Conservation (phyloP, 176 grass and related monocot species). For the Themeda triandra region DNA sequence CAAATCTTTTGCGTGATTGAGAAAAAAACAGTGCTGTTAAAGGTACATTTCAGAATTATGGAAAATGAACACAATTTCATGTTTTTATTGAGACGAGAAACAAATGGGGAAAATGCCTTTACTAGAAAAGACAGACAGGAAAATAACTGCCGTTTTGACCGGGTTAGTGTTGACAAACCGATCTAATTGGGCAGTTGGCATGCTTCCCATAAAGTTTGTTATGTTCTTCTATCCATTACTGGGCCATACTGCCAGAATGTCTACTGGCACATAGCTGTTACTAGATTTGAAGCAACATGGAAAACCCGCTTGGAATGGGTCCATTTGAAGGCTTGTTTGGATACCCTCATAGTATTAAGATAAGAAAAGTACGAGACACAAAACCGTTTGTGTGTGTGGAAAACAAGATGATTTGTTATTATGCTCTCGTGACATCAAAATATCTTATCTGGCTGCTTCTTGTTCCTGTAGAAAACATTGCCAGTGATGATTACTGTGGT, state of each 20-base stretch:
- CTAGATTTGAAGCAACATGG: not conserved
- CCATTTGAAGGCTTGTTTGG: not conserved
- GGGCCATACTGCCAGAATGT: not conserved
- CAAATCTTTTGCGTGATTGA: too few relatives aligned
- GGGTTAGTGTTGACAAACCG: not conserved
- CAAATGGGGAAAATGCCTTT: not conserved
- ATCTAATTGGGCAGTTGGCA: not conserved
- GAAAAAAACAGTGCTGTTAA: not conserved
- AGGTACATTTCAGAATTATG: not conserved
- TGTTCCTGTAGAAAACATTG: conserved; percentile 70
- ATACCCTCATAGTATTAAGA: too few relatives aligned
- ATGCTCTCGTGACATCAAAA: not conserved
- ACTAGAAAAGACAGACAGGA: not conserved
- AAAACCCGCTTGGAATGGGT: not conserved
- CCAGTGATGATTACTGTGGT: conserved; percentile 82
- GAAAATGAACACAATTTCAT: not conserved
- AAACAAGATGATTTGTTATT: not conserved
- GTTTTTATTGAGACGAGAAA: not conserved
- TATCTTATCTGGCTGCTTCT: not conserved
- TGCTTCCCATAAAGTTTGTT: not conserved
- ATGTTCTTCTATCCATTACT: not conserved
- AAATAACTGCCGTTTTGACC: not conserved
- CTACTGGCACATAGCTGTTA: not conserved
- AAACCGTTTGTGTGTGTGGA: not conserved
- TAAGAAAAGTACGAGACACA: not conserved